Base-by-base conservation (phyloP, 2,329 filamentous ascomycete genomes). In the Colletotrichum magnum region DNA sequence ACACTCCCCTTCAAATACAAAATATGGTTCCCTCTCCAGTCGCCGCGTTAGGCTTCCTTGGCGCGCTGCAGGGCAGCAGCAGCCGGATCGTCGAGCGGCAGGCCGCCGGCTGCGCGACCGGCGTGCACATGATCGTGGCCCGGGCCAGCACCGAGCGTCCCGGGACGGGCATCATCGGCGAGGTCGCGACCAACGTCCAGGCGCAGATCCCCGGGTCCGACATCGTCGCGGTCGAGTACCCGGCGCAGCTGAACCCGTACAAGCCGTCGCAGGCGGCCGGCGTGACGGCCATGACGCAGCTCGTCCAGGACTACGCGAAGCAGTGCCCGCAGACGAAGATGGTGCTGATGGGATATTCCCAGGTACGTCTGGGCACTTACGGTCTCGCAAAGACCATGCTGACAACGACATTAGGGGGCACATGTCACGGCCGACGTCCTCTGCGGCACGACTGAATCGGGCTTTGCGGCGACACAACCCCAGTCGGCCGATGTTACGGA, bases 311-410 rank as follows among this genome's bases (percentile, higher is more conserved):
- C 28, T 82, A 84, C 62, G 72, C 75, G 63, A 60, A 73, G 41
- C 73, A 73, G 6, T 84, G 82, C 43, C 81, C 82, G 1, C 72
- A 78, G 15, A 74, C 75, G 58, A 81, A 82, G 73, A 75, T 84
- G 61, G 82, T 80, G 3, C 71, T 84, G 26, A 61, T 84, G 54
- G 82, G 82, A 1, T 84, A 82, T 64, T 84, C 82, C 1, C 82
- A 84, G 76, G 80, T 78, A 57, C 72, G 28, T 43, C 15, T 61
- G 72, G 64, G 16, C 71, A 72, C 5, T 6, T 18, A 2, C 21
- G 9, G 3, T 5, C 24, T 5, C 5, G 6, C 3, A 21, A 6
- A 6, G 68, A 68, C 12, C 39, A 50, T 28, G 6, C 16, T 32
- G 13, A 45, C 36, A 1, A 57, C 2, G 7, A 6, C 2, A 10